Conservation (phyloP, 148 eudicot species). For the Amaranthus hypochondriacus region DNA sequence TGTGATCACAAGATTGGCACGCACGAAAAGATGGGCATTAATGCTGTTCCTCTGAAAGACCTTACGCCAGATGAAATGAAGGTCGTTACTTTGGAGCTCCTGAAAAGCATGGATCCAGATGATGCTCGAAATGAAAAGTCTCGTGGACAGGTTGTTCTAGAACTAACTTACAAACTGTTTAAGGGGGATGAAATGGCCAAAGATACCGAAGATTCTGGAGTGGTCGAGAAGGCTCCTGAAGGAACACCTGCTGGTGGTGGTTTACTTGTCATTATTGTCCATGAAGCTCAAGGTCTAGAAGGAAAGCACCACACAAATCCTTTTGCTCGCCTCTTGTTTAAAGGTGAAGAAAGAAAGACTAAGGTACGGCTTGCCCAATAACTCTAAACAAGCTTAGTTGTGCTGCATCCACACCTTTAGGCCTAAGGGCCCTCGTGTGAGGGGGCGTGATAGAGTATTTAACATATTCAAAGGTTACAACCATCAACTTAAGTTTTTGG, state of each 20-base stretch:
- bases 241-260: slow-evolving; percentile 71
- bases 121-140: slow-evolving; percentile 71
- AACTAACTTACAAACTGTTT: slow-evolving; percentile 64
- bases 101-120: slow-evolving; percentile 57
- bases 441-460: too few relatives aligned
- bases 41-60: slow-evolving; percentile 53
- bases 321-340: slow-evolving; percentile 55
- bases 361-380: slow-evolving; percentile 40
- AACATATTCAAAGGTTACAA: too few relatives aligned
- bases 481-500: too few relatives aligned
- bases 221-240: slow-evolving; percentile 69
- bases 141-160: slow-evolving; percentile 69
- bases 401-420: too few relatives aligned
- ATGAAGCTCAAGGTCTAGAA: slow-evolving; percentile 57
- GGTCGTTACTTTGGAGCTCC: slow-evolving; percentile 56
- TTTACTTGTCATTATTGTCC: slow-evolving; percentile 53
- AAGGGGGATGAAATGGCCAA: slow-evolving; percentile 43
- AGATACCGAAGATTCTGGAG: slow-evolving; percentile 42
- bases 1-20: slow-evolving; percentile 51
- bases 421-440: too few relatives aligned
- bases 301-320: slow-evolving; percentile 86
- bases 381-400: background rate
- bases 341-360: slow-evolving; percentile 85
- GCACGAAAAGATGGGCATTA: slow-evolving; percentile 86
- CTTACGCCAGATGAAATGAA: slow-evolving; percentile 75